These are phyloP conservation scores for Kandelia obovata DNA, from an alignment of 345 rosid species.

Conservation along the genomic window DNA sequence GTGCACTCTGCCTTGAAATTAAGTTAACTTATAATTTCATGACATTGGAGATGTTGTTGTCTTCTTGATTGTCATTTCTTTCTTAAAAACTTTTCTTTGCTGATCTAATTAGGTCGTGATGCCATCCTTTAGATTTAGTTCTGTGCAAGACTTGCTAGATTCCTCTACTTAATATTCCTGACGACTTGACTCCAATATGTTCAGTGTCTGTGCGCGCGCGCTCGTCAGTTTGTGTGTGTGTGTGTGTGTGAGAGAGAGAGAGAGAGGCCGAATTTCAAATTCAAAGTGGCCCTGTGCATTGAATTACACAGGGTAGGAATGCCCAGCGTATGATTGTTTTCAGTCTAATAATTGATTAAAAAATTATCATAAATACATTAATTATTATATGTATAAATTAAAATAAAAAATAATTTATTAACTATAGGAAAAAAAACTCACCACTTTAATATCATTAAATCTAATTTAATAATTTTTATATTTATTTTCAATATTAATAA, in stretches of 20 bases:
- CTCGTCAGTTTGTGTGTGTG: too few species aligned
- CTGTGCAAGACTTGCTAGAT: conserved; percentile 38
- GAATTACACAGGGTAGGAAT: background rate
- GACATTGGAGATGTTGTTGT: too few species aligned
- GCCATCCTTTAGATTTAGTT: conserved; percentile 23
- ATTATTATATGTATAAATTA: too few species aligned
- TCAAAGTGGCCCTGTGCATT: conserved; percentile 29
- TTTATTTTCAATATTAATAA: too few species aligned
- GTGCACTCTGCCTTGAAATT: too few species aligned
- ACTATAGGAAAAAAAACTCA: too few species aligned
- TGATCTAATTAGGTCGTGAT: background rate
- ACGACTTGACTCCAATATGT: conserved; percentile 22
- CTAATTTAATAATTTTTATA: too few species aligned
- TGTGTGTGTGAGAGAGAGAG: too few species aligned
- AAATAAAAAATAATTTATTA: too few species aligned
- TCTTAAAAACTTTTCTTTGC: background rate
- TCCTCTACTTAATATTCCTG: conserved; percentile 41
- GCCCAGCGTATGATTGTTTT: conserved; percentile 5
- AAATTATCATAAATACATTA: too few species aligned
- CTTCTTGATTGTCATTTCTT: background rate
- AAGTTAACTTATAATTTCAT: too few species aligned
- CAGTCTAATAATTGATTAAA: background rate
- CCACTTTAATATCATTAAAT: too few species aligned
- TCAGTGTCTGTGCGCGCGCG: conserved; percentile 13
- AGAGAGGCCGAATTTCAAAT: conserved; percentile 24